A percentile compares a stretch with the other conserved stretches of the same genome.
These are phyloP conservation scores for Cutaneotrichosporon curvatum DNA, from an alignment of 1,284 basidiomycete species.

Conservation along the genomic window DNA sequence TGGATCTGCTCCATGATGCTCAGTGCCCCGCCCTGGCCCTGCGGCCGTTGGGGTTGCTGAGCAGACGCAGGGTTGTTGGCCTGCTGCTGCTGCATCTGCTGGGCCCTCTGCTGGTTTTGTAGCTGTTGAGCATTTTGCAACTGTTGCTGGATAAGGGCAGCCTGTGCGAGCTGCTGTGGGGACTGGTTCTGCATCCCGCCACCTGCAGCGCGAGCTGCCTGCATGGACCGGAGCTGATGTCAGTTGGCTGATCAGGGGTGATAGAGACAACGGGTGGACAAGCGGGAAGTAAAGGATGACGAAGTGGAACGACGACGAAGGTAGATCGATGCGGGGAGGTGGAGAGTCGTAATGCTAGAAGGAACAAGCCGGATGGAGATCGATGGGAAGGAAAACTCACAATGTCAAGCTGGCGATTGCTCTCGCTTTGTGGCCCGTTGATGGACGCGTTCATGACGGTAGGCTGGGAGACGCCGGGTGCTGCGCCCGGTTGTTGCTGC, in stretches of 20 bases:
- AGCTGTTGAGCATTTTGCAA: slow-evolving; percentile 7
- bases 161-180: neutral
- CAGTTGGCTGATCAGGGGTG: neutral
- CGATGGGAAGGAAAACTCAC: slow-evolving; percentile 1
- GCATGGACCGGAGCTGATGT: slow-evolving; percentile 15
- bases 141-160: slow-evolving; percentile 11
- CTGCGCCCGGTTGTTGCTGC: no score
- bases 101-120: slow-evolving; percentile 5
- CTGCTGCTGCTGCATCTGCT: slow-evolving; percentile 1
- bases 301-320: no score
- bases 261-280: no score
- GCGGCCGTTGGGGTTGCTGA: neutral
- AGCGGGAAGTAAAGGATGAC: no score
- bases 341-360: no score
- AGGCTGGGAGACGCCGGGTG: no score
- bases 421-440: slow-evolving; percentile 4
- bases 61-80: slow-evolving; percentile 5
- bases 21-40: no score
- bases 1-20: slow-evolving; percentile 2
- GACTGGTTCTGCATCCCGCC: neutral
- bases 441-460: neutral
- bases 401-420: slow-evolving; percentile 15
- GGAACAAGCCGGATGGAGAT: no score
- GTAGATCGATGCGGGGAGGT: no score
- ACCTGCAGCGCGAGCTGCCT: slow-evolving; percentile 7